Evolutionary conservation across 2,329 filamentous ascomycete species (phyloP).

Genomic region (Fusarium sp.): DNA sequence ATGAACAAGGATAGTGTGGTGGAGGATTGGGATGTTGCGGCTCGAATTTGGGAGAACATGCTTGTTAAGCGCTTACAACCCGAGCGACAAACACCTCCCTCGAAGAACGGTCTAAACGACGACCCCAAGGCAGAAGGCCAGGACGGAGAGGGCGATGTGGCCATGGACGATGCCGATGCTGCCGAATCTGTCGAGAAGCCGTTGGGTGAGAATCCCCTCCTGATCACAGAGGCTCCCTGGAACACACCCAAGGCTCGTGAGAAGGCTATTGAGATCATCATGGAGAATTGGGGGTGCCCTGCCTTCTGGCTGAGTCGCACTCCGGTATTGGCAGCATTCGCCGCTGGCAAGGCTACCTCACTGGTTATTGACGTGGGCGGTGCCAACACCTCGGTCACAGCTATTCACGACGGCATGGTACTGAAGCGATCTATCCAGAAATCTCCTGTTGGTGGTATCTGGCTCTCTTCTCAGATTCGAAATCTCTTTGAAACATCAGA

Average conservation of each 20-base stretch:
- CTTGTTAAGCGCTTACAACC: slow-evolving; percentile 90
- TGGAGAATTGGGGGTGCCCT: slow-evolving; percentile 95
- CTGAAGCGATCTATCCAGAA: slow-evolving; percentile 89
- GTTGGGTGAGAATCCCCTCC: slow-evolving; percentile 85
- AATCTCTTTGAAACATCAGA: slow-evolving; percentile 77
- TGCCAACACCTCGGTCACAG: slow-evolving; percentile 86
- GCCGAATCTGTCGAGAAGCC: slow-evolving; percentile 73
- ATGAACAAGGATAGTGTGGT: slow-evolving; percentile 90
- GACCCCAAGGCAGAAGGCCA: slow-evolving; percentile 64
- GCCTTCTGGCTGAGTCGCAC: slow-evolving; percentile 94
- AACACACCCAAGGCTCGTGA: slow-evolving; percentile 88
- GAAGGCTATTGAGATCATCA: slow-evolving; percentile 93
- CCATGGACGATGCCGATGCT: slow-evolving; percentile 60
- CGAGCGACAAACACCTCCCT: slow-evolving; percentile 72
- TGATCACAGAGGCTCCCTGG: slow-evolving; percentile 96
- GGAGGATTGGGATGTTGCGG: slow-evolving; percentile 94
- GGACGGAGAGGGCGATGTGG: slow-evolving; percentile 69
- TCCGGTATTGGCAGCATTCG: slow-evolving; percentile 90
- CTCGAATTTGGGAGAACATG: slow-evolving; percentile 91
- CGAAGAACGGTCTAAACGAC: slow-evolving; percentile 83
- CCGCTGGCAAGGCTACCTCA: slow-evolving; percentile 90
- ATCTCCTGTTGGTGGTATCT: slow-evolving; percentile 87
- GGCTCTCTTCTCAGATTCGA: slow-evolving; percentile 88
- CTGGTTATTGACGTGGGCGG: slow-evolving; percentile 93
- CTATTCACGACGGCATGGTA: slow-evolving; percentile 93